phyloP scores from a whole-genome alignment of 345 rosid species.

The Melaleuca quinquenervia region DNA sequence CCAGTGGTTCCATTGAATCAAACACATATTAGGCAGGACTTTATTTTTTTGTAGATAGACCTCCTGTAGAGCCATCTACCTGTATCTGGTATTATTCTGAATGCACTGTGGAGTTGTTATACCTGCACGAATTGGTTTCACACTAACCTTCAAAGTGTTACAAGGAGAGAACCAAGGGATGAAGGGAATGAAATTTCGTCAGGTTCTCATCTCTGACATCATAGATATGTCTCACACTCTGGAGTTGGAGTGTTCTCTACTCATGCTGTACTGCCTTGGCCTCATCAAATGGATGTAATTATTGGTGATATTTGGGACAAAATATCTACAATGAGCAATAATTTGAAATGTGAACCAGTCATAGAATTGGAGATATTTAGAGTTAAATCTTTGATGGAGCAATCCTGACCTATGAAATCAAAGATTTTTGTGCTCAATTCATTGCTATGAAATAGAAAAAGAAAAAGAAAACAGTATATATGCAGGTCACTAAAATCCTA shows the following conservation, averaged over 20 bases:
- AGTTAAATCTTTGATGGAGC: background rate
- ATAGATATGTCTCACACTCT: background rate
- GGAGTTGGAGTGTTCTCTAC: background rate
- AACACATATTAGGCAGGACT: background rate
- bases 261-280: background rate
- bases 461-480: background rate
- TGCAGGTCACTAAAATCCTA: background rate
- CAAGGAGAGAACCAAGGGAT: background rate
- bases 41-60: background rate
- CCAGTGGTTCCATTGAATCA: background rate
- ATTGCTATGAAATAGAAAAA: background rate
- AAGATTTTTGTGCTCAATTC: background rate
- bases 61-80: background rate
- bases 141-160: background rate
- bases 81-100: background rate
- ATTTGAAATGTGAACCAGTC: background rate
- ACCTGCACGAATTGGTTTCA: background rate
- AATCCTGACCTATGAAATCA: background rate
- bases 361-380: background rate
- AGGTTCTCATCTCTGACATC: background rate
- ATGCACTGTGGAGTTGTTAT: background rate
- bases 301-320: background rate
- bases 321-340: background rate
- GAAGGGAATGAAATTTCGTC: background rate
- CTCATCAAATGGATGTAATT: background rate